phyloP scores from a whole-genome alignment of 768 basidiomycete genomes.

The Lentinus brumalis region DNA sequence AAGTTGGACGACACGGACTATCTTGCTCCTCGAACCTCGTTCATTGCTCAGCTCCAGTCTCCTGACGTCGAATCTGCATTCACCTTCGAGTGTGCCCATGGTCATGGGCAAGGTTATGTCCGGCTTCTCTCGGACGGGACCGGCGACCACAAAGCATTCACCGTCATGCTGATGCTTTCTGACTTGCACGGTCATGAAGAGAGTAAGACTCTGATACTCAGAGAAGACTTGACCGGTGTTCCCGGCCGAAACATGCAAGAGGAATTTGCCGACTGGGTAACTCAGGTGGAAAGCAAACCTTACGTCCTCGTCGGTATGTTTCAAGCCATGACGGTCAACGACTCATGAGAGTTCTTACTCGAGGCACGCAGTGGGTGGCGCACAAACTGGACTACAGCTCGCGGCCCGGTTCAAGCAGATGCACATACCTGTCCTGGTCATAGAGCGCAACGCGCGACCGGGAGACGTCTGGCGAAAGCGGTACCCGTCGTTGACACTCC shows the following conservation, averaged over 20 bases:
- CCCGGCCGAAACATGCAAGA: constrained; percentile 30
- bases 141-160: constrained; percentile 38
- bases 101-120: constrained; percentile 37
- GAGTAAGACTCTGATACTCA: constrained; percentile 4
- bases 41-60: background rate
- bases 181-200: constrained; percentile 40
- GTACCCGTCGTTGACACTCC: constrained; percentile 44
- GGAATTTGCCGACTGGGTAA: constrained; percentile 32
- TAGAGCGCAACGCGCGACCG: constrained; percentile 37
- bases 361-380: constrained; percentile 40
- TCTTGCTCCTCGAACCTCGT: constrained; percentile 11
- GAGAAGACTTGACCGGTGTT: constrained; percentile 6
- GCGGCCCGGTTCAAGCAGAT: constrained; percentile 47
- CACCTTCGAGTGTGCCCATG: constrained; percentile 37
- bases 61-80: constrained; percentile 30
- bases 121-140: constrained; percentile 30
- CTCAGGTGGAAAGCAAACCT: constrained; percentile 40
- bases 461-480: constrained; percentile 48
- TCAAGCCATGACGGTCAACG: background rate
- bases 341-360: no score
- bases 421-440: constrained; percentile 39
- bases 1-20: constrained; percentile 17
- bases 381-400: constrained; percentile 45
- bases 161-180: constrained; percentile 19
- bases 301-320: constrained; percentile 42